Evolutionary conservation across 2,329 filamentous ascomycete genomes (phyloP), one percentile per base, ranked within the genome.

Genomic region (Madurella mycetomatis): DNA sequence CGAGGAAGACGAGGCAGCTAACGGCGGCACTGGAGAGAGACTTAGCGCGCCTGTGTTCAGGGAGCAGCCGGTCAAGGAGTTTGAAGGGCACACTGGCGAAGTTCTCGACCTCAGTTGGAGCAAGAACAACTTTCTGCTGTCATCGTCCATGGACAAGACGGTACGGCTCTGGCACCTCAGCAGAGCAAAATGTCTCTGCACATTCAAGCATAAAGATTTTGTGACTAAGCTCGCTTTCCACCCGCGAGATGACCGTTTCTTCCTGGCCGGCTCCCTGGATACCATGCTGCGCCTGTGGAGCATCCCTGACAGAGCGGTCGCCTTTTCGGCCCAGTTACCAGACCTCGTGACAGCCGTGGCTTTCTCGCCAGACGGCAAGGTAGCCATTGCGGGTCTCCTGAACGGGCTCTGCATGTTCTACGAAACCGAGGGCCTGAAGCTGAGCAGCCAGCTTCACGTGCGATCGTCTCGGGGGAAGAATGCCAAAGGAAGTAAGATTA

Each of bases 141-240:
- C 92, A 3, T 95, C 92, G 0, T 96, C 92, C 0, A 96, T 97
- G 91, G 94, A 99, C 69, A 96, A 96, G 75, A 96, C 92, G 0
- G 94, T 99, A 12, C 83, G 90, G 13, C 72, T 99, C 46, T 99
- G 94, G 92, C 94, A 99, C 70, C 79, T 94, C 58, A 92, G 83
- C 66, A 81, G 92, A 49, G 72, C 80, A 3, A 92, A 97, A 65
- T 96, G 91, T 65, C 77, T 99, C 0, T 96, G 91, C 70, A 91
- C 88, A 1, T 99, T 97, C 73, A 90, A 92, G 64, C 94, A 97
- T 70, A 90, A 86, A 64, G 94, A 99, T 68, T 91, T 96, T 63
- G 92, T 97, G 45, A 95, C 94, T 0, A 92, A 91, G 1, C 92
- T 99, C 47, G 84, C 90, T 39, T 99, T 99, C 62, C 94, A 99